Evolutionary conservation across 345 rosid genomes (phyloP).

Genomic region (Melaleuca alternifolia): DNA sequence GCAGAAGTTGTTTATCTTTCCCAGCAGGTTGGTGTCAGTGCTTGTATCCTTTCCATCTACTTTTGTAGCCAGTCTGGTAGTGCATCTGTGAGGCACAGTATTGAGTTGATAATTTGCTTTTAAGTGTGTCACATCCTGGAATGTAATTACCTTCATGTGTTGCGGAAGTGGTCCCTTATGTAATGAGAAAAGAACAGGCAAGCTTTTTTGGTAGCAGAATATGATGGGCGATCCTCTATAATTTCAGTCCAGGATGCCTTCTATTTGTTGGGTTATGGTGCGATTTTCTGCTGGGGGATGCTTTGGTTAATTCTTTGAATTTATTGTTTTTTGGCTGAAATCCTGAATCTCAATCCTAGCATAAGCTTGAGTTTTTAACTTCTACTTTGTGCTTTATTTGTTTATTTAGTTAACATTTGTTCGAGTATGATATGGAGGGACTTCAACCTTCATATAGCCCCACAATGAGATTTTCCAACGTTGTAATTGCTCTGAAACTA

Average conservation of each 20-base stretch:
- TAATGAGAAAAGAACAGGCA: neutral
- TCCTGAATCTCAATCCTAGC: neutral
- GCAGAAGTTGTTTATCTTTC: neutral
- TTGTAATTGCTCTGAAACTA: neutral
- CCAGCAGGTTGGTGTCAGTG: neutral
- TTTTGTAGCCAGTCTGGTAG: neutral
- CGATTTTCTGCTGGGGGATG: neutral
- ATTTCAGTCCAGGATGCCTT: neutral
- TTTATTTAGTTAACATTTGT: neutral
- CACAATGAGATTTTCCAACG: neutral
- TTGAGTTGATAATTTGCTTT: neutral
- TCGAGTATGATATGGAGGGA: neutral
- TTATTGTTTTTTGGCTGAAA: neutral
- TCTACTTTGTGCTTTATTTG: neutral
- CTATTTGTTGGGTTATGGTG: neutral
- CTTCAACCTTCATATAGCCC: neutral
- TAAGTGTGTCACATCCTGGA: neutral
- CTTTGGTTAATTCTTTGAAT: neutral
- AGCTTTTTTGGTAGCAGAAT: neutral
- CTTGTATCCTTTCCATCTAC: neutral
- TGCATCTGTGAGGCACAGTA: neutral
- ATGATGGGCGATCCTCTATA: neutral
- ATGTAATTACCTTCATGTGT: neutral
- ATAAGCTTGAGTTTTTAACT: neutral
- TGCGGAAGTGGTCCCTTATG: neutral